These are phyloP conservation scores for Pneumocystis oryctolagi DNA, from an alignment of 1,139 yeast genomes.

Conservation along the genomic window DNA sequence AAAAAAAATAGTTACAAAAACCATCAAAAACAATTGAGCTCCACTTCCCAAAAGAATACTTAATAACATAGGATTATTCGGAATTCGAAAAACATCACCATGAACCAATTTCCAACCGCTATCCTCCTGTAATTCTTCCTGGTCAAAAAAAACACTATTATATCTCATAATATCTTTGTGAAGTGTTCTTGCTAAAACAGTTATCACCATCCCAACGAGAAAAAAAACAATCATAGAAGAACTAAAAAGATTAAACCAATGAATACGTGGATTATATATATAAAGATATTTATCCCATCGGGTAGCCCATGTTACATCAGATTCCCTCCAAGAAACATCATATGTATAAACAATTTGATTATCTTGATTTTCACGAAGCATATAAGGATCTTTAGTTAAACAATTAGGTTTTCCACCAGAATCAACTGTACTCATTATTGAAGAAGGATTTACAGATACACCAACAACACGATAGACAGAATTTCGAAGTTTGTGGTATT, in stretches of 20 bases:
- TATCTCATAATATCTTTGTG: conserved; percentile 76
- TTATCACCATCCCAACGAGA: conserved; percentile 64
- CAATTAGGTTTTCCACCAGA: conserved; percentile 27
- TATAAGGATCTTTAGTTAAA: conserved; percentile 10
- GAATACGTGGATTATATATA: conserved; percentile 80
- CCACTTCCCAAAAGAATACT: conserved; percentile 85
- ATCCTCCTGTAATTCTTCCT: conserved; percentile 80
- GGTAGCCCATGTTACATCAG: conserved; percentile 85
- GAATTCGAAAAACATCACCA: conserved; percentile 89
- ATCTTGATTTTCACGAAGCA: conserved; percentile 16
- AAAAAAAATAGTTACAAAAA: conserved; percentile 55
- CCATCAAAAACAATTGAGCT: conserved; percentile 65
- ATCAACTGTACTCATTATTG: conserved; percentile 36
- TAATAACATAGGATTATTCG: conserved; percentile 51
- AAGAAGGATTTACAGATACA: conserved; percentile 56
- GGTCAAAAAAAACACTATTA: conserved; percentile 67
- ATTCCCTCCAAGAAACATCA: conserved; percentile 47
- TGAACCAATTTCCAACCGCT: conserved; percentile 95
- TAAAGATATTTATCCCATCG: conserved; percentile 97
- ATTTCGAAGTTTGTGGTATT: conserved; percentile 64
- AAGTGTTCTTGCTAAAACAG: conserved; percentile 64
- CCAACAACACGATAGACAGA: conserved; percentile 79
- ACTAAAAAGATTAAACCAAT: conserved; percentile 73
- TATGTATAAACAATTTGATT: conserved; percentile 38
- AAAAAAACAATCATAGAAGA: conserved; percentile 63